Evolutionary conservation across 441 rosid species (phyloP), one percentile per base, ranked within the genome.

Genomic region (Populus tomentosa): DNA sequence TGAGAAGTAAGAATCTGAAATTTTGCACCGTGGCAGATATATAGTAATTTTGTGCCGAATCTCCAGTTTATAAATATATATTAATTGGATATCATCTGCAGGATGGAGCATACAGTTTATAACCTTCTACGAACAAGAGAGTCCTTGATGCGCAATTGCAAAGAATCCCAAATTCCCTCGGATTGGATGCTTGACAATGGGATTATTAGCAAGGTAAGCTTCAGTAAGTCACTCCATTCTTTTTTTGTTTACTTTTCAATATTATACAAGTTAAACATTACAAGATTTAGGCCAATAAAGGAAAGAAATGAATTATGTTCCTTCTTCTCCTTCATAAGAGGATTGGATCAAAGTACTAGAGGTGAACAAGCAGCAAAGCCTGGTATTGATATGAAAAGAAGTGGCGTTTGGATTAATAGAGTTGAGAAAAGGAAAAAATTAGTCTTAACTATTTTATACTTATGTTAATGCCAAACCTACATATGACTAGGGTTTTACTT

Each of bases 101-200:
- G 96, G 89, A 88, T 91, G 94, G 96, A 91, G 56, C 86, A 85
- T 23, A 86, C 89, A 2, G 86, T 91, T 59, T 87, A 91, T 79
- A 88, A 79, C 79, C 90, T 91, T 79, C 85, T 84, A 13, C 81
- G 94, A 21, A 88, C 90, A 21, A 84, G 89, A 80, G 96, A 91
- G 56, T 81, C 80, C 18, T 75, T 88, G 81, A 88, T 89, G 88
- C 88, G 89, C 8, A 82, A 83, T 77, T 91, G 91, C 90, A 91
- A 75, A 77, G 87, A 87, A 56, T 91, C 80, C 79, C 86, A 80
- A 79, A 88, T 91, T 77, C 96, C 96, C 2, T 83, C 90, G 36
- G 89, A 86, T 56, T 91, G 96, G 96, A 90, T 91, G 90, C 87
- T 85, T 75, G 96, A 91, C 71, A 87, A 82, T 66, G 94, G 93